Evolutionary conservation across 75 land plant genomes (phyloP), one percentile per base, ranked within the genome.

Genomic region (Pinus albicaulis): DNA sequence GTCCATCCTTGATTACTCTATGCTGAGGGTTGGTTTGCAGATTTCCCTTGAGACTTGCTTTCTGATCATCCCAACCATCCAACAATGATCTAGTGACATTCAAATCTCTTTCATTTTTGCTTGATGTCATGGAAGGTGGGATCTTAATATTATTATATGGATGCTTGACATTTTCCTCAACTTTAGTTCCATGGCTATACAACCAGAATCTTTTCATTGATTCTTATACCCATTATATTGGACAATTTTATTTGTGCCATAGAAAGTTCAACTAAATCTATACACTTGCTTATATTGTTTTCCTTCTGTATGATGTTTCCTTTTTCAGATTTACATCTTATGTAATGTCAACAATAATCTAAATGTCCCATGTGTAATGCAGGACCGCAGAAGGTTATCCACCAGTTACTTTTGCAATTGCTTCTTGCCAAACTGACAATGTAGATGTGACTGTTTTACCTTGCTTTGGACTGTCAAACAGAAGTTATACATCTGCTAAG

Each of bases 401-500:
- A 71, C 95, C 95, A 73, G 92, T 95, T 38, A 92, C 97, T 41
- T 97, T 91, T 85, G 99, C 99, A 44, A 82, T 97, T 76, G 98
- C 99, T 81, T 92, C 99, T 48, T 86, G 90, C 78, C 88, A 91
- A 68, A 95, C 91, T 74, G 89, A 80, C 61, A 96, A 92, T 81
- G 98, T 94, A 13, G 79, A 56, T 76, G 93, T 97, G 38, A 90
- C 99, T 41, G 89, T 89, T 64, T 80, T 92, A 55, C 99, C 99
- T 55, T 84, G 85, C 79, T 97, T 97, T 82, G 87, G 87, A 19
- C 65, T 95, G 34, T 79, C 89, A 23, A 93, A 84, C 60, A 87
- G 86, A 74, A 86, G 80, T 69, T 25, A 31, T 57, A 74, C 78
- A 15, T 93, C 98, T 15, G 99, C 99, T 16, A 95, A 84, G 71